Percentiles rank a stretch among this genome's conserved stretches.
Evolutionary conservation across 2,329 filamentous ascomycete genomes (phyloP).

Genomic region (Fusarium sp.): DNA sequence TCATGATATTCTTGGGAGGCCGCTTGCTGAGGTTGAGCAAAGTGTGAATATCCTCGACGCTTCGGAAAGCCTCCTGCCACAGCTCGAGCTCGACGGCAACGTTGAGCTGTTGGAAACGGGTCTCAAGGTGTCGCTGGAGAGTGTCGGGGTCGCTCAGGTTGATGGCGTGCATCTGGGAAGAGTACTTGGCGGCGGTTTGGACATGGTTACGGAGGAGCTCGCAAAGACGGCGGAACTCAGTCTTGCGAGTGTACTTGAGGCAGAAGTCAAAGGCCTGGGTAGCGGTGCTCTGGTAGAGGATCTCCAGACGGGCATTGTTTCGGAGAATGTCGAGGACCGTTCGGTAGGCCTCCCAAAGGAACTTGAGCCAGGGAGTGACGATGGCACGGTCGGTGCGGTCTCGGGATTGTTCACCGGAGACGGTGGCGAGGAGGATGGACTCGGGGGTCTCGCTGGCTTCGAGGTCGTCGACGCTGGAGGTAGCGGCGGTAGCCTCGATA

Average conservation of each 20-base stretch:
- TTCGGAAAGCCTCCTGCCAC: constrained; percentile 99
- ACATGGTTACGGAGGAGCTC: constrained; percentile 98
- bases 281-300: constrained; percentile 98
- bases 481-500: constrained; percentile 78
- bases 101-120: constrained; percentile 98
- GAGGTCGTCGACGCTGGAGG: constrained; percentile 89
- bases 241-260: constrained; percentile 98
- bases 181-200: constrained; percentile 99
- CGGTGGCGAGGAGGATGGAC: constrained; percentile 96
- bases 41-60: constrained; percentile 98
- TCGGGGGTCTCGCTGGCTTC: constrained; percentile 98
- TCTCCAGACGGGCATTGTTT: constrained; percentile 97
- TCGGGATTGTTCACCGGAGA: constrained; percentile 97
- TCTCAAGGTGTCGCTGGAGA: constrained; percentile 96
- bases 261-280: constrained; percentile 99
- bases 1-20: constrained; percentile 98
- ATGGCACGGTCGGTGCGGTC: constrained; percentile 98
- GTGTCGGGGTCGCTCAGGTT: constrained; percentile 98
- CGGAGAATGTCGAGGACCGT: constrained; percentile 98
- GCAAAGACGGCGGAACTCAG: constrained; percentile 98
- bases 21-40: constrained; percentile 98
- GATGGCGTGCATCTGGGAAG: constrained; percentile 98
- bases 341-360: constrained; percentile 99
- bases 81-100: constrained; percentile 97
- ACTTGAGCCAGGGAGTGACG: constrained; percentile 99